Evolutionary conservation across 1,284 basidiomycete genomes (phyloP).

Genomic region (Mycena sp.): DNA sequence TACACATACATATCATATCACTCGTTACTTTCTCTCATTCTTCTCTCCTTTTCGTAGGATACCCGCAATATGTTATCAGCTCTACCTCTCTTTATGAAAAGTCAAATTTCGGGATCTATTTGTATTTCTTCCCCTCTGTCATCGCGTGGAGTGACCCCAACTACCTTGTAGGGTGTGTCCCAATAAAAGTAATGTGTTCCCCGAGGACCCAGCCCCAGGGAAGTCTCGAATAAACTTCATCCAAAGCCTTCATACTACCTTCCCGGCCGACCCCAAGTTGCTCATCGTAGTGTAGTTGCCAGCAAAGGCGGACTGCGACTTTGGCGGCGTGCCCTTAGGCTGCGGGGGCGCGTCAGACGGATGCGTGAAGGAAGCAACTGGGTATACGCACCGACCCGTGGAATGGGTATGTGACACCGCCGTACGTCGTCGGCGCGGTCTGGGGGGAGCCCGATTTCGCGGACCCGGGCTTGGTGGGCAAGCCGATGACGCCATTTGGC

Average conservation of each 20-base stretch:
- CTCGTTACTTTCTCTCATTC: neutral
- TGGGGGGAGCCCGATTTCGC: neutral
- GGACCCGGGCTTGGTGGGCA: neutral
- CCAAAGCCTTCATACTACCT: neutral
- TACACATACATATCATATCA: neutral
- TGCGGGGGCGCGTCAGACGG: neutral
- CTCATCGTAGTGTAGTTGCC: constrained; percentile 11
- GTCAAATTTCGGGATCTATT: too few species aligned
- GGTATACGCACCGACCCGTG: neutral
- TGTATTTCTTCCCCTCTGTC: too few species aligned
- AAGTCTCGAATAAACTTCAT: too few species aligned
- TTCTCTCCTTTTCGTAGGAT: constrained; percentile 8
- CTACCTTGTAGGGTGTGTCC: too few species aligned
- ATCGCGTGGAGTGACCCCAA: too few species aligned
- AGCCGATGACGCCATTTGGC: neutral
- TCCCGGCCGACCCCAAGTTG: neutral
- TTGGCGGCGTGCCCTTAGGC: neutral
- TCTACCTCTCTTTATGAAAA: too few species aligned
- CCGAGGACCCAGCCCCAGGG: too few species aligned
- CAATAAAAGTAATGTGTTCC: too few species aligned
- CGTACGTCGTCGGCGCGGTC: constrained; percentile 6
- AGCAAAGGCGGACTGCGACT: constrained; percentile 7
- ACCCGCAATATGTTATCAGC: constrained; percentile 23
- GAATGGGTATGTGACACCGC: constrained; percentile 4
- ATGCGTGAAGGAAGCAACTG: neutral